Evolutionary conservation across 2,329 filamentous ascomycete genomes (phyloP).

Genomic region (Pyricularia sp.): DNA sequence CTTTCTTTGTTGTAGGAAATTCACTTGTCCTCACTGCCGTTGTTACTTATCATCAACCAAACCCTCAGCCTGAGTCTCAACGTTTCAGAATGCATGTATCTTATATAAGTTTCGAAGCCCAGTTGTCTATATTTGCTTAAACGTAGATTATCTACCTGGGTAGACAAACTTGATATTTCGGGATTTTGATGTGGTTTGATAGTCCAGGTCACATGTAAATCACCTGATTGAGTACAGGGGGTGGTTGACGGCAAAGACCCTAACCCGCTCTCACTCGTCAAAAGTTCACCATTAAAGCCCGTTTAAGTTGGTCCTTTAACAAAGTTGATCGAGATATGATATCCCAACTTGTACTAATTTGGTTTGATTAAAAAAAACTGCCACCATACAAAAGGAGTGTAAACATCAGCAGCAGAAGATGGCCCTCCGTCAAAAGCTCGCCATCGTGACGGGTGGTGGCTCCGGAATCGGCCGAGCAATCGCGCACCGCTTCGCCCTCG

Average conservation of each 20-base stretch:
- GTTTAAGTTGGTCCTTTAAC: no score
- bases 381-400: not conserved
- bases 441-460: slow-evolving; percentile 56
- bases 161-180: not conserved
- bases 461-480: slow-evolving; percentile 59
- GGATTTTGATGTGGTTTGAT: not conserved
- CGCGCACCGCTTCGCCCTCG: slow-evolving; percentile 48
- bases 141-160: not conserved
- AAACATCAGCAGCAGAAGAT: not conserved
- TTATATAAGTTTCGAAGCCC: not conserved
- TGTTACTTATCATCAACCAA: not conserved
- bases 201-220: not conserved
- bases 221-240: not conserved
- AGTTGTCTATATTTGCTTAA: not conserved
- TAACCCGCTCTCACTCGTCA: not conserved
- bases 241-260: not conserved
- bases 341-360: no score
- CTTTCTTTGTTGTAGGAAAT: no score
- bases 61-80: not conserved
- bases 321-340: no score
- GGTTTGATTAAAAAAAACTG: not conserved
- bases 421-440: slow-evolving; percentile 23
- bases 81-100: not conserved
- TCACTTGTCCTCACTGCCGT: no score
- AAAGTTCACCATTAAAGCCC: not conserved